phyloP scores from a whole-genome alignment of 805 yeast species.

The Babjeviella inositovora region DNA sequence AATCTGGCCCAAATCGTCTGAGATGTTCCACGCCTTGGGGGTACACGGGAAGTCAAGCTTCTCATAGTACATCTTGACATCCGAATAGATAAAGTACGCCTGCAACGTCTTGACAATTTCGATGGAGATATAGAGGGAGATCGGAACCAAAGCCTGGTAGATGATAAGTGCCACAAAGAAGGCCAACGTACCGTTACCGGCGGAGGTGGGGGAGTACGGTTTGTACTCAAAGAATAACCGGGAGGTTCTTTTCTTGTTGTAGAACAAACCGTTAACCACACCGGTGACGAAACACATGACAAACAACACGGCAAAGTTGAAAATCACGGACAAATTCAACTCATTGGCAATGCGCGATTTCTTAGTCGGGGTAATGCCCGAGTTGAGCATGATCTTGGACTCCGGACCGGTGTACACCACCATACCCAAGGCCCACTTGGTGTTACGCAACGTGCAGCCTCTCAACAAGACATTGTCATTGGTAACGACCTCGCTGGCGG shows the following conservation, averaged over 20 bases:
- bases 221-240: conserved; percentile 43
- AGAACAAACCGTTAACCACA: conserved; percentile 51
- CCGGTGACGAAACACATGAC: conserved; percentile 56
- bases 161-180: conserved; percentile 62
- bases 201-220: conserved; percentile 40
- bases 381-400: conserved; percentile 62
- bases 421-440: conserved; percentile 61
- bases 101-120: conserved; percentile 69
- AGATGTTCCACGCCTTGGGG: conserved; percentile 72
- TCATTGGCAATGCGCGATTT: conserved; percentile 48
- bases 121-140: conserved; percentile 62
- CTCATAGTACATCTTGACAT: conserved; percentile 53
- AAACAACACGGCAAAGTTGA: conserved; percentile 47
- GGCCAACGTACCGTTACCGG: conserved; percentile 48
- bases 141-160: conserved; percentile 68
- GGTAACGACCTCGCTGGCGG: conserved; percentile 32
- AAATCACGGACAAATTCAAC: conserved; percentile 47
- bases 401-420: conserved; percentile 69
- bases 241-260: conserved; percentile 23
- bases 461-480: conserved; percentile 51
- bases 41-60: conserved; percentile 59
- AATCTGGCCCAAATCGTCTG: conserved; percentile 75
- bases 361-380: conserved; percentile 68
- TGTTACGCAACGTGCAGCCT: conserved; percentile 60
- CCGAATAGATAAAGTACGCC: conserved; percentile 62